Evolutionary conservation across 768 basidiomycete species (phyloP).

Genomic region (Leccinellum albellum): DNA sequence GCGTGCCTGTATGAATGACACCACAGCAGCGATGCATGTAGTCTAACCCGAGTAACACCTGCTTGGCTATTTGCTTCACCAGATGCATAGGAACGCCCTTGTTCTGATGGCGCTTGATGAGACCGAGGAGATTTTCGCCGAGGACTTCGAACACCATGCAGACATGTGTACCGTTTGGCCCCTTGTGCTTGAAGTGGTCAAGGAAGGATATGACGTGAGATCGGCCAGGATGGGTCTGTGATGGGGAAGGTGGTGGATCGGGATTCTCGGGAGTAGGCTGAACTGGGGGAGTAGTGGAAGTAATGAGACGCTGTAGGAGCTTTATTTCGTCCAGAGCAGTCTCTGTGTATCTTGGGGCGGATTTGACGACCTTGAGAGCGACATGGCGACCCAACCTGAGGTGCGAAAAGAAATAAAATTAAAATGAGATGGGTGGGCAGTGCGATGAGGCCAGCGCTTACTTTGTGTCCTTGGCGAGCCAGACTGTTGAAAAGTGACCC

Average conservation of each 20-base stretch:
- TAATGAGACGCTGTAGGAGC: slow-evolving; percentile 91
- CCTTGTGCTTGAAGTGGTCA: slow-evolving; percentile 95
- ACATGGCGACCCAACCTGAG: slow-evolving; percentile 91
- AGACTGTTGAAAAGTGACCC: slow-evolving; percentile 94
- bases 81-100: slow-evolving; percentile 93
- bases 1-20: slow-evolving; percentile 87
- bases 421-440: background rate
- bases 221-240: slow-evolving; percentile 79
- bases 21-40: slow-evolving; percentile 98
- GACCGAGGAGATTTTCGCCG: slow-evolving; percentile 91
- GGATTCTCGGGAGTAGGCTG: slow-evolving; percentile 47
- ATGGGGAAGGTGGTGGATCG: slow-evolving; percentile 47
- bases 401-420: slow-evolving; percentile 13
- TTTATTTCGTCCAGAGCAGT: slow-evolving; percentile 99
- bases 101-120: slow-evolving; percentile 98
- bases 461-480: slow-evolving; percentile 84
- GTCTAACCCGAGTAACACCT: slow-evolving; percentile 90
- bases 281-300: slow-evolving; percentile 61
- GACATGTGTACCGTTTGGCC: slow-evolving; percentile 94
- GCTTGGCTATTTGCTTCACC: slow-evolving; percentile 95
- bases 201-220: slow-evolving; percentile 96
- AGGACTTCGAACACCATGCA: slow-evolving; percentile 99
- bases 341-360: slow-evolving; percentile 93
- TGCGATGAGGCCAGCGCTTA: slow-evolving; percentile 33
- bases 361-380: slow-evolving; percentile 98